A percentile compares a stretch with the other conserved stretches of the same genome.
Evolutionary conservation across 257 asterid genomes (phyloP).

Genomic region (Sherardia arvensis): DNA sequence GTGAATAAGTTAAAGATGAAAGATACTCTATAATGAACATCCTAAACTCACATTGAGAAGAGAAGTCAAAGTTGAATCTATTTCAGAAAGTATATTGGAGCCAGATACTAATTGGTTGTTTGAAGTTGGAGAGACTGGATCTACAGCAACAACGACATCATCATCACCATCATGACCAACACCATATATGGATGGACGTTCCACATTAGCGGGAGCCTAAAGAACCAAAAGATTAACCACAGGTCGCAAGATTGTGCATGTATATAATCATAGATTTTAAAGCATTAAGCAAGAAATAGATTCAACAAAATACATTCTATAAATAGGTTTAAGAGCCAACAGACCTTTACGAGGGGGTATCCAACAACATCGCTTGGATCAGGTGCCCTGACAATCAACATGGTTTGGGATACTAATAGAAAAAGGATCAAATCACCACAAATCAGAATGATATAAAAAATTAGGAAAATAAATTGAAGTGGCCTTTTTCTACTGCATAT

Average conservation of each 20-base stretch:
- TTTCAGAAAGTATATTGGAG: slow-evolving; percentile 44
- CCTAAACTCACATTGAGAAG: slow-evolving; percentile 66
- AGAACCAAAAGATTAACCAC: no score
- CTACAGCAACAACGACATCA: slow-evolving; percentile 31
- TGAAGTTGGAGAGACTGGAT: slow-evolving; percentile 41
- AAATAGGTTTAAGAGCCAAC: slow-evolving; percentile 31
- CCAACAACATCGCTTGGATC: slow-evolving; percentile 55
- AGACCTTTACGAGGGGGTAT: slow-evolving; percentile 71
- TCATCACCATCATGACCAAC: slow-evolving; percentile 39
- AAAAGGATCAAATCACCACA: slow-evolving; percentile 7
- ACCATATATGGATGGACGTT: slow-evolving; percentile 42
- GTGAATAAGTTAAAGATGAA: not conserved
- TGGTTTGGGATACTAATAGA: slow-evolving; percentile 49
- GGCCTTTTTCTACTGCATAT: not conserved
- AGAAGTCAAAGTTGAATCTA: slow-evolving; percentile 65
- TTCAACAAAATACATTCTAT: no score
- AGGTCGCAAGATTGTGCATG: no score
- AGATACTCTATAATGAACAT: not conserved
- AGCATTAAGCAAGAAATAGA: no score
- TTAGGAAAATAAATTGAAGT: no score
- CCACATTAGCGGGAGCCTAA: no score
- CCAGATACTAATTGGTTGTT: no score
- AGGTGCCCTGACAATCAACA: slow-evolving; percentile 65
- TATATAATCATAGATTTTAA: no score
- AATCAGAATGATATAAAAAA: not conserved